Percentiles rank a stretch among this genome's conserved stretches.
phyloP scores from a whole-genome alignment of 257 asterid genomes.

The Hygrophila difformis region DNA sequence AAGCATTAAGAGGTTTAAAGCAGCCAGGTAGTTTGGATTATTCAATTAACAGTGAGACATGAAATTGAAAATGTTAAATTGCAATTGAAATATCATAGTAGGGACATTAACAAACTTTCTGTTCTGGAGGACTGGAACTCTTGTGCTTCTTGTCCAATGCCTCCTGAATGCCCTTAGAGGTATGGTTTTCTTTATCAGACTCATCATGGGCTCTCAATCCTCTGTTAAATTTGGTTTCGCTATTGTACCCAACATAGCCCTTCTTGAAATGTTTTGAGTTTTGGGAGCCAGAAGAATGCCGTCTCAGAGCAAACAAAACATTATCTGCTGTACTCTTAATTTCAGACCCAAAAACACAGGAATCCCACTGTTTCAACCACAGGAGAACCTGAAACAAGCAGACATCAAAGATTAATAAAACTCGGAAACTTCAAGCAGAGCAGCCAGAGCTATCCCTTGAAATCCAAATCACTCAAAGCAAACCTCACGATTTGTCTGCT shows the following conservation, averaged over 20 bases:
- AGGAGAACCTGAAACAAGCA: constrained; percentile 62
- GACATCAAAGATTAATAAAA: constrained; percentile 12
- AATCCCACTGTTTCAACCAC: constrained; percentile 99
- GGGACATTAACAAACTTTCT: constrained; percentile 47
- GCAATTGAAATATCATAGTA: not conserved
- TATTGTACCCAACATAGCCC: constrained; percentile 30
- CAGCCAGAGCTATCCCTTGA: too few species aligned
- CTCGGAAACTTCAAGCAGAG: constrained; percentile 9
- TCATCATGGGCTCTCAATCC: constrained; percentile 29
- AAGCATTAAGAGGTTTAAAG: constrained; percentile 2
- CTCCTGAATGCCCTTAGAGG: constrained; percentile 41
- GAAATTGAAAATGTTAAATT: not conserved
- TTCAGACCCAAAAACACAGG: constrained; percentile 85
- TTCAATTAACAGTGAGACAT: not conserved
- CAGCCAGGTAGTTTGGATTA: constrained; percentile 9
- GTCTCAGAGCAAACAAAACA: constrained; percentile 76
- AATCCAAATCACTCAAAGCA: constrained; percentile 17
- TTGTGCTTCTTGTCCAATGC: constrained; percentile 49
- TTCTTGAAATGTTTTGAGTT: constrained; percentile 41
- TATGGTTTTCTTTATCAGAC: constrained; percentile 35
- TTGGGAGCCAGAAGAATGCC: constrained; percentile 61
- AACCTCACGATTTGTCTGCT: constrained; percentile 98
- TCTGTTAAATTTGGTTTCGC: constrained; percentile 35
- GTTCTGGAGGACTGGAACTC: constrained; percentile 73
- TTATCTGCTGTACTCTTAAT: constrained; percentile 82